Percentiles rank a stretch among this genome's conserved stretches.
Evolutionary conservation across 768 basidiomycete species (phyloP).

Genomic region (Suillus occidentalis): DNA sequence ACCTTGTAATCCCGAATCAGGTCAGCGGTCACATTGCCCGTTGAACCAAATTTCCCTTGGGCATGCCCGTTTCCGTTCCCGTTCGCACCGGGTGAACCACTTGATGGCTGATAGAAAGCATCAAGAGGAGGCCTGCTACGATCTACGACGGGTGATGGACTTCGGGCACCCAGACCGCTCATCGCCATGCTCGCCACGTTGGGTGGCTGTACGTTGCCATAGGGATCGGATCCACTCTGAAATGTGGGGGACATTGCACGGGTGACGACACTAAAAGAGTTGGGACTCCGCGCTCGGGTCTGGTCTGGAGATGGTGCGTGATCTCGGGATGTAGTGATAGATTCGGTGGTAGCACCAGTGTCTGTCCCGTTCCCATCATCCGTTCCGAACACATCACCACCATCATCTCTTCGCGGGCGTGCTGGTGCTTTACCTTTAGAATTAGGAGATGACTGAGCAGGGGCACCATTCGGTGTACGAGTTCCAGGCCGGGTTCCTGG

Average conservation of each 20-base stretch:
- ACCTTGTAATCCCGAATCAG: conserved; percentile 76
- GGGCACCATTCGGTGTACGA: conserved; percentile 34
- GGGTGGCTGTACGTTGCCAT: conserved; percentile 26
- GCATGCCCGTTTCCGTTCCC: conserved; percentile 47
- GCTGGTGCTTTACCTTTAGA: conserved; percentile 52
- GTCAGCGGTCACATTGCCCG: conserved; percentile 72
- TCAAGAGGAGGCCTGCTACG: conserved; percentile 58
- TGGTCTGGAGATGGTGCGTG: conserved; percentile 61
- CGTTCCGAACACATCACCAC: conserved; percentile 37
- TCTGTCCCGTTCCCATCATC: conserved; percentile 54
- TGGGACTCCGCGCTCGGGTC: conserved; percentile 63
- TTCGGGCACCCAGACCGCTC: conserved; percentile 46
- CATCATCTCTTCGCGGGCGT: conserved; percentile 48
- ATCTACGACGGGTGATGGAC: conserved; percentile 59
- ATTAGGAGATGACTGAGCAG: conserved; percentile 5
- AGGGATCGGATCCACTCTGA: conserved; percentile 27
- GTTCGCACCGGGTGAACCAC: conserved; percentile 48
- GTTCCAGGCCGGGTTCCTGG: conserved; percentile 43
- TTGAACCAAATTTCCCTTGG: conserved; percentile 49
- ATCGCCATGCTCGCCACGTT: conserved; percentile 55
- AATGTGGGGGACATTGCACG: conserved; percentile 64
- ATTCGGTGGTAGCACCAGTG: conserved; percentile 46
- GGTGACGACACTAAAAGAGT: conserved; percentile 37
- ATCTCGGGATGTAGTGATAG: conserved; percentile 37
- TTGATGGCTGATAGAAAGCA: conserved; percentile 51